Base-by-base conservation (phyloP, 163 green algal species). In the Chlorella variabilis region DNA sequence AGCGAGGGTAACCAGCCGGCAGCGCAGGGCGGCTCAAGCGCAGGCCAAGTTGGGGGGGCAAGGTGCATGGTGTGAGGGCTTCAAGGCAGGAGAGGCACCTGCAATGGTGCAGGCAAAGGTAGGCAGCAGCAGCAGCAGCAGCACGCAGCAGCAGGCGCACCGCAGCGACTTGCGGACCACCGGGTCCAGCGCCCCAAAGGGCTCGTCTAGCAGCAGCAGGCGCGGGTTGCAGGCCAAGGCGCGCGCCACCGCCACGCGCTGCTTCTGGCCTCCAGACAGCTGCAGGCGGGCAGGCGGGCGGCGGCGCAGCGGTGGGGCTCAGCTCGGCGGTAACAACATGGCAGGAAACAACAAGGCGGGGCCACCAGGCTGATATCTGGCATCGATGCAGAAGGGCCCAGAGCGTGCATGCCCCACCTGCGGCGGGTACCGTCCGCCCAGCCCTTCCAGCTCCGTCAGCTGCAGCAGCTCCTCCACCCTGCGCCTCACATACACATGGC, bases 101-200 rank as follows among this genome's bases (percentile, higher is more conserved):
- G n/a, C n/a, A n/a, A n/a, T n/a, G n/a, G n/a, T n/a, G n/a, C n/a
- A n/a, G n/a, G n/a, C n/a, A n/a, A n/a, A n/a, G n/a, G n/a, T n/a
- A n/a, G 45, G 15, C 45, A 54, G 45, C 45, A 54, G 45, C 45
- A 54, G 45, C 45, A 54, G 45, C 11, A 54, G 45, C 45, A 54
- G 45, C 45, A 54, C 15, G 45, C 45, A 54, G 45, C 45, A 54
- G 38, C 67, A 39, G 42, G 27, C 96, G 70, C 66, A 87, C 82
- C 80, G 87, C 85, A 97, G 78, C 48, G 89, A 85, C 83, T 90
- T 91, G 45, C 93, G 88, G 69, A 96, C 92, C 36, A 94, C 66
- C 7, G 93, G 93, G 62, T 98, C 94, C 41, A 98, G 88, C n/a
- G 94, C 94, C 0, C 93, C 94, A 86, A 98, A 98, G 0, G 94